Base-by-base conservation (phyloP, 257 asterid species). In the Eucommia ulmoides region DNA sequence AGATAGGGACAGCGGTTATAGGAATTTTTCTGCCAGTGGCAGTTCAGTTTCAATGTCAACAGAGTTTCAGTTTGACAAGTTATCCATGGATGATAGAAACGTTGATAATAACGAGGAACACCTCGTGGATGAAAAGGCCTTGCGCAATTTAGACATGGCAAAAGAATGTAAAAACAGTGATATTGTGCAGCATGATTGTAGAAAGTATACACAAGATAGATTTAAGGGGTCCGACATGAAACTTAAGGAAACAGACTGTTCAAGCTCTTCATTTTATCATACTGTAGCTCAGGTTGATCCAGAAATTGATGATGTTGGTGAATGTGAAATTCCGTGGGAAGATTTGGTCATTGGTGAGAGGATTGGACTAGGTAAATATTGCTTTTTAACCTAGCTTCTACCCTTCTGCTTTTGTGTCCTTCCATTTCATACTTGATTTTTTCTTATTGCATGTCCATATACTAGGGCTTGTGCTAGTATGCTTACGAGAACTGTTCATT, bases 281-380 rank as follows among this genome's bases (percentile, higher is more conserved):
- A 55, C 68, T 44, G 63, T 60, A n/a, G 70, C 61, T 50, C 58
- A 52, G 57, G 73, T 62, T 66, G 71, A 79, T 77, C 74, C 89
- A 24, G 79, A 75, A 49, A 83, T 83, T 65, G 99, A 86, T 74
- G 98, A 83, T 64, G 99, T 91, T 65, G 84, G 82, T 72, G 88
- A 89, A 12, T 87, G 95, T 64, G 99, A 91, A 73, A 91, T 91
- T 61, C 87, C 81, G 45, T 91, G 99, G 99, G 97, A 91, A 72
- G 89, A 83, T 73, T 95, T 91, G 65, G 95, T 67, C 45, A 75
- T 91, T 48, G 97, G 95, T 60, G 99, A 86, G 71, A 78, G 99
- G 69, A 91, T 91, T 65, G 99, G 99, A 53, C 80, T 91, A 73
- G 99, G 99, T 91, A 87, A 77, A 51, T n/a, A n/a, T n/a, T n/a